Percentiles rank a stretch among this genome's conserved stretches.
phyloP scores from a whole-genome alignment of 352 stramenopile species.

The Blastocystis sp. region DNA sequence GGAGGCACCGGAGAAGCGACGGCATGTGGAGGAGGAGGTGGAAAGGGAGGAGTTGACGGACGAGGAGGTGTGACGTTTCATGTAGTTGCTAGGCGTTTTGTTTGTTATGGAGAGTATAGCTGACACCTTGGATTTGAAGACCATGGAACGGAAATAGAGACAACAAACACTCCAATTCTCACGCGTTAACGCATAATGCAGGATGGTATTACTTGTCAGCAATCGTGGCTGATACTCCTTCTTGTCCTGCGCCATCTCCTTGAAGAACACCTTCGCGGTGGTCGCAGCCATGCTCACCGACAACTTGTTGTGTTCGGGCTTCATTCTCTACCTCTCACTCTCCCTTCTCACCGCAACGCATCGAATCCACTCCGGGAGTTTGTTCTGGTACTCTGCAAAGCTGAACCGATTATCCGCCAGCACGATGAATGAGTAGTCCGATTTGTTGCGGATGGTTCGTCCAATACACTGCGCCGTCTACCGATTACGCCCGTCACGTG shows the following conservation, averaged over 20 bases:
- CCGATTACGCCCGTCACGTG: not conserved
- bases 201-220: not conserved
- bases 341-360: not conserved
- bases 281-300: conserved; percentile 86
- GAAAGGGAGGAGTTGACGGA: conserved; percentile 43
- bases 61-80: not conserved
- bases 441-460: conserved; percentile 91
- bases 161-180: not conserved
- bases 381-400: conserved; percentile 86
- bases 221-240: conserved; percentile 74
- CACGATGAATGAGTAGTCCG: conserved; percentile 94
- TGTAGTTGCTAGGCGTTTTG: too few relatives aligned
- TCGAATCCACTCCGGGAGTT: conserved; percentile 83
- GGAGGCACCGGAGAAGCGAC: not conserved
- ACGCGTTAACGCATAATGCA: not conserved
- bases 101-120: too few relatives aligned
- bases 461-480: conserved; percentile 83
- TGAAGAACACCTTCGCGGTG: conserved; percentile 84
- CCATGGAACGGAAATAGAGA: too few relatives aligned
- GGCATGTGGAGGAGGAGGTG: not conserved
- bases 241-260: conserved; percentile 88
- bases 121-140: too few relatives aligned
- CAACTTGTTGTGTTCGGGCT: conserved; percentile 84
- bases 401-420: conserved; percentile 96
- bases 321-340: conserved; percentile 77